A percentile compares a stretch with the other conserved stretches of the same genome.
Evolutionary conservation across 2,329 filamentous ascomycete species (phyloP).

Genomic region (Gliomastix tumulicola): DNA sequence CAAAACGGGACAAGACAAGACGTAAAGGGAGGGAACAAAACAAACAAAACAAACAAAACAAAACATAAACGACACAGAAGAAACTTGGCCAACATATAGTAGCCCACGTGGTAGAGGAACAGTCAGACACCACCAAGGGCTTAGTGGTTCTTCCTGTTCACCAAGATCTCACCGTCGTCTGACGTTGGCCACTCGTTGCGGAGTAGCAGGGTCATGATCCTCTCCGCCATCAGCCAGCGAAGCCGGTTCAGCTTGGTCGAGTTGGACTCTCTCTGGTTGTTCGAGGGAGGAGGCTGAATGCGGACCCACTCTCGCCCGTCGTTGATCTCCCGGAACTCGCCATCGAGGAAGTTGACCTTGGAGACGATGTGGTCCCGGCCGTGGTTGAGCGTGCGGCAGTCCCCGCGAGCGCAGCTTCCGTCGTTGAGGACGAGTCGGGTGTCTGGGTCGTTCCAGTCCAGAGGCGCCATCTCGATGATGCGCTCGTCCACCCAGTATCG

Average conservation of each 20-base stretch:
- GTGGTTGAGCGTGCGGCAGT: constrained; percentile 25
- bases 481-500: constrained; percentile 29
- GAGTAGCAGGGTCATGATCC: constrained; percentile 27
- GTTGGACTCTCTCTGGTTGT: constrained; percentile 15
- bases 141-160: no score
- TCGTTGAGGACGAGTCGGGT: constrained; percentile 22
- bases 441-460: constrained; percentile 24
- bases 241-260: constrained; percentile 19
- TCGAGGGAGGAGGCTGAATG: constrained; percentile 17
- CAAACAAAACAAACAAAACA: no score
- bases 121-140: no score
- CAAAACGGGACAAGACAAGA: no score
- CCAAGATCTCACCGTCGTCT: no score
- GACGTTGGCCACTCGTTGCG: constrained; percentile 20
- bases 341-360: constrained; percentile 27
- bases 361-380: constrained; percentile 28
- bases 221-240: constrained; percentile 29
- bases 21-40: no score
- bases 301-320: constrained; percentile 20
- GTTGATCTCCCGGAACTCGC: constrained; percentile 16
- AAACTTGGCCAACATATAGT: no score
- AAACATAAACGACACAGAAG: no score
- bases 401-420: constrained; percentile 23
- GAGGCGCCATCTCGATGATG: constrained; percentile 26
- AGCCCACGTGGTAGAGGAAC: no score